A percentile compares a stretch with the other conserved stretches of the same genome.
Evolutionary conservation across 768 basidiomycete species (phyloP).

Genomic region (Paxillus involutus): DNA sequence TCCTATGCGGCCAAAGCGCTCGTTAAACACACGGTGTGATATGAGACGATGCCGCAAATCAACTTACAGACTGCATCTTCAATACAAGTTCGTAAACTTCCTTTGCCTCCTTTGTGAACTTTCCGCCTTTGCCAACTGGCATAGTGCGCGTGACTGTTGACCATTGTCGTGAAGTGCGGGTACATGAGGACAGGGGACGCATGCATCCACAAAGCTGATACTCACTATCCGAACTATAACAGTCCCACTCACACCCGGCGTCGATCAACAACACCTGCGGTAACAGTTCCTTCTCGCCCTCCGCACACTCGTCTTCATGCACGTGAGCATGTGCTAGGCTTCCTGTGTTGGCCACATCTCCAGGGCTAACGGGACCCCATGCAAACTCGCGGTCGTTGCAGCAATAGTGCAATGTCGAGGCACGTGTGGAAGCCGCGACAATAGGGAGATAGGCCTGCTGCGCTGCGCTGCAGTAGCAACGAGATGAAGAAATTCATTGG

Average conservation of each 20-base stretch:
- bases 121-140: slow-evolving; percentile 93
- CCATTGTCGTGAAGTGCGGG: slow-evolving; percentile 34
- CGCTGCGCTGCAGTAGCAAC: slow-evolving; percentile 50
- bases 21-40: background rate
- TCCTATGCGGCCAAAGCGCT: slow-evolving; percentile 43
- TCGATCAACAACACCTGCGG: slow-evolving; percentile 88
- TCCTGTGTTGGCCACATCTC: slow-evolving; percentile 55
- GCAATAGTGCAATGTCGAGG: slow-evolving; percentile 92
- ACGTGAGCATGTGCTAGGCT: slow-evolving; percentile 41
- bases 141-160: slow-evolving; percentile 74
- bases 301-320: background rate
- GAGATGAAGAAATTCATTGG: background rate
- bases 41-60: background rate
- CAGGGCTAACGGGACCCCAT: slow-evolving; percentile 69
- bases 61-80: slow-evolving; percentile 82
- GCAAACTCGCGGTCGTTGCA: slow-evolving; percentile 88
- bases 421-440: slow-evolving; percentile 82
- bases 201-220: background rate
- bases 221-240: slow-evolving; percentile 65
- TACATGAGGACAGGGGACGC: background rate
- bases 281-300: slow-evolving; percentile 36
- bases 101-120: slow-evolving; percentile 77
- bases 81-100: slow-evolving; percentile 87
- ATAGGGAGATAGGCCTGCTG: slow-evolving; percentile 94
- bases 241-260: slow-evolving; percentile 88